Base-by-base conservation (phyloP, 208 protist species). In the Acanthamoeba healyi region DNA sequence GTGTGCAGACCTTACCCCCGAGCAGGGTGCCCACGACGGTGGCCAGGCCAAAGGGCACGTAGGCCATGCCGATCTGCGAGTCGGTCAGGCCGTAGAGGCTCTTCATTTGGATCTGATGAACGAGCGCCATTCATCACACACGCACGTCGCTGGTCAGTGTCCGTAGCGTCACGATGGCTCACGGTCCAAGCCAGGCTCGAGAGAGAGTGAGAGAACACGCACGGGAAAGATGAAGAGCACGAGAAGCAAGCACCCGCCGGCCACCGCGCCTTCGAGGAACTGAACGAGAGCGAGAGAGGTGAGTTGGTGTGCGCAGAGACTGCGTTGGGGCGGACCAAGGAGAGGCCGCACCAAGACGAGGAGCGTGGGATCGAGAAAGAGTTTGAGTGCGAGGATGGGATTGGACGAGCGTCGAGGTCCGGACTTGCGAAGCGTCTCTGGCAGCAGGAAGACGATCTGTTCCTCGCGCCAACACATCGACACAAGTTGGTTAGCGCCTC, bases 201-300 rank as follows among this genome's bases (percentile, higher is more conserved):
- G 2, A 44, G 70, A 9, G 24, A n/a, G n/a, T n/a, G 34, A 26
- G 9, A 24, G 34, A 14, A 12, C 4, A 82, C 42, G n/a, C 22
- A 86, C 77, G 24, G 77, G 77, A 12, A 86, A 86, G 77, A 86
- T 86, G 44, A 86, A 86, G 26, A 86, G 77, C 32, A 86, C 58
- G 44, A 86, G 46, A 24, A 86, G 77, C 77, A 86, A 58, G 44
- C 77, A 86, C 2, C 77, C 77, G 29, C 77, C 77, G 12, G 58
- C 77, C 9, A 44, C 44, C 36, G 44, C 77, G 0, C 77, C 77
- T 44, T 58, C 29, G 6, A 86, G 44, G 44, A 86, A 86, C 77
- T 86, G n/a, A 12, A 67, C 32, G 9, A 15, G 26, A 67, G 61
- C 61, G 9, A 67, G 61, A 14, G 12, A 67, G 10, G 58, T 17